phyloP scores from a whole-genome alignment of 2,329 filamentous ascomycete species.

The Diaporthe vexans region DNA sequence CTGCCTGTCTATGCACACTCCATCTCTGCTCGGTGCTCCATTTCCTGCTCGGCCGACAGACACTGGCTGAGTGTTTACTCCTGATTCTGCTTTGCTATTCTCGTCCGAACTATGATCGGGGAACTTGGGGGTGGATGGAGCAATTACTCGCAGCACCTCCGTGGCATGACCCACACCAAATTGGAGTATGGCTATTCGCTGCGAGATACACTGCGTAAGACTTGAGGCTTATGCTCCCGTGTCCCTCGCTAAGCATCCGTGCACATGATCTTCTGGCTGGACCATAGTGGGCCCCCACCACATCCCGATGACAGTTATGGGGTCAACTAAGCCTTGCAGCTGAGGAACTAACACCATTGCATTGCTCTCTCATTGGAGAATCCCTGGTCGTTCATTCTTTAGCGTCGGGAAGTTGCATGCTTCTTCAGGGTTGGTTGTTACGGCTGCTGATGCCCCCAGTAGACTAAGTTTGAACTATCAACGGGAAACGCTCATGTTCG shows the following conservation, averaged over 20 bases:
- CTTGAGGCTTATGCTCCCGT: constrained; percentile 17
- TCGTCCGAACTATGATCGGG: constrained; percentile 19
- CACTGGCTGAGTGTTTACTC: constrained; percentile 15
- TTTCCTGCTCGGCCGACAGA: constrained; percentile 1
- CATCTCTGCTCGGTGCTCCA: neutral
- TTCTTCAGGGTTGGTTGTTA: neutral
- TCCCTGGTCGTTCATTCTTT: neutral
- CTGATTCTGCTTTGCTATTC: constrained; percentile 15
- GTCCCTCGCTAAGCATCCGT: constrained; percentile 13
- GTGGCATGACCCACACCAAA: constrained; percentile 11
- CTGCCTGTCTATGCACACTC: neutral
- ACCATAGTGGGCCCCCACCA: constrained; percentile 5
- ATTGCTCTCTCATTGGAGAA: neutral
- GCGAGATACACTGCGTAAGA: constrained; percentile 19
- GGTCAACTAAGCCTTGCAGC: neutral
- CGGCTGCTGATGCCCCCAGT: neutral
- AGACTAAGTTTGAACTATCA: neutral
- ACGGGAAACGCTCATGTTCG: neutral
- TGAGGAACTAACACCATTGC: neutral
- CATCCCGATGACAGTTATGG: neutral
- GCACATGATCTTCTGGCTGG: constrained; percentile 14
- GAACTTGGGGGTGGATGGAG: neutral
- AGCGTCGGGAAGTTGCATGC: neutral
- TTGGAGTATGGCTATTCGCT: constrained; percentile 6
- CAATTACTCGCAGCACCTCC: constrained; percentile 15